phyloP scores from a whole-genome alignment of 768 basidiomycete genomes.

The Suillus luteus region DNA sequence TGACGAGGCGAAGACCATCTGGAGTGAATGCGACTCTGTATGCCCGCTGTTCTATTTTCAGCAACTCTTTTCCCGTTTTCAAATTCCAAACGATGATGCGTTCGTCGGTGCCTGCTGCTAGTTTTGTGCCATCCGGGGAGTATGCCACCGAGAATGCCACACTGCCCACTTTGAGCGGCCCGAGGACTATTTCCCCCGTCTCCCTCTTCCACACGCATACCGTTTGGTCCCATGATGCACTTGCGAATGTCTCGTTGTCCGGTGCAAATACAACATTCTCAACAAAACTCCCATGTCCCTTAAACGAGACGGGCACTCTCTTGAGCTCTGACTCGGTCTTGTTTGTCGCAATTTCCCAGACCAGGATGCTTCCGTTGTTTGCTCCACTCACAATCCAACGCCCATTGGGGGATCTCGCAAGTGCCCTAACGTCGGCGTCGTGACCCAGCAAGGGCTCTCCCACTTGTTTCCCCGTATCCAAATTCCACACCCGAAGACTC shows the following conservation, averaged over 20 bases:
- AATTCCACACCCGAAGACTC: neutral
- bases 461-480: neutral
- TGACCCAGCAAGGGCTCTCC: neutral
- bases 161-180: neutral
- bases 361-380: neutral
- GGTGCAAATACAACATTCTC: neutral
- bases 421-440: neutral
- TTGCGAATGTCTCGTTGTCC: slow-evolving; percentile 6
- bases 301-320: too few relatives aligned
- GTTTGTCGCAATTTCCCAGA: neutral
- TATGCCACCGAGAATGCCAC: neutral
- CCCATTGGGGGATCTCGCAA: neutral
- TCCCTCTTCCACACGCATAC: neutral
- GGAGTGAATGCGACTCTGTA: neutral
- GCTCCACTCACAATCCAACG: neutral
- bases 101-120: neutral
- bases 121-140: neutral
- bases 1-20: neutral
- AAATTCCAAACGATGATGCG: neutral
- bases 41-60: neutral
- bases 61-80: neutral
- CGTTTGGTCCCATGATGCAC: neutral
- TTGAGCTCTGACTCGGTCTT: neutral
- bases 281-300: accelerated
- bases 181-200: neutral